Evolutionary conservation across 371 early-diverging fungal genomes (phyloP), one percentile per base, ranked within the genome.

Genomic region (Rhizopus stolonifer): DNA sequence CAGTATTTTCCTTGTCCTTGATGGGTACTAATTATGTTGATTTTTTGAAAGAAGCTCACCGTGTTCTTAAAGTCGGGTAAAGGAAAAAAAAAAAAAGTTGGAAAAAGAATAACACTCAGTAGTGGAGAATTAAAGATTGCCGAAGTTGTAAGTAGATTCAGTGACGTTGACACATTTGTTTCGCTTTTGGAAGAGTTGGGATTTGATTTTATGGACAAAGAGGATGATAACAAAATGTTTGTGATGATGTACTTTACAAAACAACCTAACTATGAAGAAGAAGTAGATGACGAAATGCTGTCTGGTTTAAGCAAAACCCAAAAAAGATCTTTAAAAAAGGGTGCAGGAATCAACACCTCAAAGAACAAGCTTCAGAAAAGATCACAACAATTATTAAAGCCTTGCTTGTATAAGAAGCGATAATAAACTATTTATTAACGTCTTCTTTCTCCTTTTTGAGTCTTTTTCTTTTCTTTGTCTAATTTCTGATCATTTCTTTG

Each of bases 1-100:
- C 83, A 10, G 85, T 99, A 8, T 97, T 96, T 64, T 95, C 94
- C 56, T 77, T 99, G 46, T 90, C 96, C 24, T 72, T 99, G 60
- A 99, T 99, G 99, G 97, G 95, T 14, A 93, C 93, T 0, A 92
- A 99, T 65, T 96, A 90, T 71, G 53, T 91, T 46, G 90, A 91
- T 67, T 95, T 96, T 65, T 61, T 98, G 36, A 78, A 71, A 49
- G 99, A 99, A 70, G 96, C 96, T 0, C 77, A 87, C 54, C 82
- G 99, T 47, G 90, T 99, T 8, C 56, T 98, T 45, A 95, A 92
- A 69, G 58, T 74, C 25, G 84, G 80, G 87, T 93, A 85, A 56
- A 74, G 60, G 13, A 23, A 17, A 17, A 26, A 15, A 18, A 9
- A 42, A 9, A 18, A 8, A 19, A 36, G n/a, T 15, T n/a, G n/a